Conservation (phyloP, 2,329 filamentous ascomycete genomes). For the Paraconiothyrium sp. region DNA sequence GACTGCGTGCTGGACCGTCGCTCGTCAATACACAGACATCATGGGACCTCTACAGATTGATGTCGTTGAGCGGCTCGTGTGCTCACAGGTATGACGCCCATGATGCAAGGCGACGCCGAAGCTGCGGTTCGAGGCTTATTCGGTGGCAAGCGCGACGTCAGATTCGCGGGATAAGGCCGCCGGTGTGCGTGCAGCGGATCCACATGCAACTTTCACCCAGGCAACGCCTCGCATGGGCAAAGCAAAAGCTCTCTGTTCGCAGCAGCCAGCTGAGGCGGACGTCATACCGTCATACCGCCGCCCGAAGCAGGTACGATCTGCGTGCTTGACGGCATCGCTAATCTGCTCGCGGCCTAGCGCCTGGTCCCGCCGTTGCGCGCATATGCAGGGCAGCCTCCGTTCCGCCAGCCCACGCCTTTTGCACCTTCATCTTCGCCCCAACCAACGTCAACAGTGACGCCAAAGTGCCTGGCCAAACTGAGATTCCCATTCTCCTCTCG, state of each 20-base stretch:
- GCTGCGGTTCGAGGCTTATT: background rate
- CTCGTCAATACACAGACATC: background rate
- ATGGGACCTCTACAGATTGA: background rate
- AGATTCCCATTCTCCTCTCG: conserved; percentile 4
- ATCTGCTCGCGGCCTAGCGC: background rate
- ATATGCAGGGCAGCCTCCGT: conserved; percentile 19
- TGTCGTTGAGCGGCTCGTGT: background rate
- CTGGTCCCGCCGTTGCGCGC: conserved; percentile 12
- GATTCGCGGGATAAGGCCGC: conserved; percentile 10
- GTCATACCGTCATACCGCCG: conserved; percentile 7
- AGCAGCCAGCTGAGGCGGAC: background rate
- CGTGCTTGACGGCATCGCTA: conserved; percentile 15
- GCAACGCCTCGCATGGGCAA: conserved; percentile 1
- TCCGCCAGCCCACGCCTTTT: background rate
- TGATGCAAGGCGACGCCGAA: background rate
- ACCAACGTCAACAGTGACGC: conserved; percentile 19
- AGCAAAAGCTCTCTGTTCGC: conserved; percentile 10
- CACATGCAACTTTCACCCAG: conserved; percentile 7
- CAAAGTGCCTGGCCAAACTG: background rate
- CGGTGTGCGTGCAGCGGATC: background rate
- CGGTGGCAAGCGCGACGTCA: conserved; percentile 14
- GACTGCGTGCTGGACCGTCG: background rate
- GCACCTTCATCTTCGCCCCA: conserved; percentile 4
- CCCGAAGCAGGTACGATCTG: conserved; percentile 13
- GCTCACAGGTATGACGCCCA: conserved; percentile 3